Conservation (phyloP, 768 basidiomycete species). For the Peribolospora kevripleyi region DNA sequence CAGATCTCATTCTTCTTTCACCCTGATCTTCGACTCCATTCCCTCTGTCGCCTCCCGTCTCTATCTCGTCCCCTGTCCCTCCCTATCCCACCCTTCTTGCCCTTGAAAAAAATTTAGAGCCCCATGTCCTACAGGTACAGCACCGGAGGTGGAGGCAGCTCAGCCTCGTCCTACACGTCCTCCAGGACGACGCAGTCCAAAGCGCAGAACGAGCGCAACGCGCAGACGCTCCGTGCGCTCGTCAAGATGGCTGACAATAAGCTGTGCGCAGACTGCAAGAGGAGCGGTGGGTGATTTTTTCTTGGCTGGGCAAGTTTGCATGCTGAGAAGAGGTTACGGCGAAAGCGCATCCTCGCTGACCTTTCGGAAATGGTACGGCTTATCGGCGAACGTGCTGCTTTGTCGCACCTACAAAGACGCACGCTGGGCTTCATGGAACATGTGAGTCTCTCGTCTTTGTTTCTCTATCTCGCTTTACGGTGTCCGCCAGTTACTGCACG, state of each 20-base stretch:
- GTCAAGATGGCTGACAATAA: conserved; percentile 81
- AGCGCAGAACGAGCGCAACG: conserved; percentile 53
- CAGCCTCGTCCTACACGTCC: too few relatives aligned
- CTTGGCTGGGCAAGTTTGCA: not conserved
- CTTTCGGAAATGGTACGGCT: not conserved
- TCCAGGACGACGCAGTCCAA: conserved; percentile 37
- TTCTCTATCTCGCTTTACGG: not conserved
- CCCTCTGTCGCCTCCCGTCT: too few relatives aligned
- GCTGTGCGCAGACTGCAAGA: conserved; percentile 85
- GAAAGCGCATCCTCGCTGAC: not conserved
- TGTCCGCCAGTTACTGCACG: not conserved
- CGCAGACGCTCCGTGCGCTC: conserved; percentile 56
- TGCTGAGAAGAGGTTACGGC: not conserved
- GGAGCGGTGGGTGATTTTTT: conserved; percentile 41
- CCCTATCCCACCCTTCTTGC: too few relatives aligned
- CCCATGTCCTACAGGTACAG: too few relatives aligned
- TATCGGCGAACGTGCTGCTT: conserved; percentile 2
- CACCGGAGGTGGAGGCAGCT: too few relatives aligned
- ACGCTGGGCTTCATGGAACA: conserved; percentile 93
- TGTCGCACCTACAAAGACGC: conserved; percentile 38
- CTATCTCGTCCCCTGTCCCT: too few relatives aligned
- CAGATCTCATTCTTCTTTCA: too few relatives aligned
- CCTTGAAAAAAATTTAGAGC: too few relatives aligned
- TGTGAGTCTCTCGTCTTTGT: conserved; percentile 29
- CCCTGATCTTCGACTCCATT: too few relatives aligned